These are phyloP conservation scores for Lactarius sp. DNA, from an alignment of 768 basidiomycete genomes.

Conservation along the genomic window DNA sequence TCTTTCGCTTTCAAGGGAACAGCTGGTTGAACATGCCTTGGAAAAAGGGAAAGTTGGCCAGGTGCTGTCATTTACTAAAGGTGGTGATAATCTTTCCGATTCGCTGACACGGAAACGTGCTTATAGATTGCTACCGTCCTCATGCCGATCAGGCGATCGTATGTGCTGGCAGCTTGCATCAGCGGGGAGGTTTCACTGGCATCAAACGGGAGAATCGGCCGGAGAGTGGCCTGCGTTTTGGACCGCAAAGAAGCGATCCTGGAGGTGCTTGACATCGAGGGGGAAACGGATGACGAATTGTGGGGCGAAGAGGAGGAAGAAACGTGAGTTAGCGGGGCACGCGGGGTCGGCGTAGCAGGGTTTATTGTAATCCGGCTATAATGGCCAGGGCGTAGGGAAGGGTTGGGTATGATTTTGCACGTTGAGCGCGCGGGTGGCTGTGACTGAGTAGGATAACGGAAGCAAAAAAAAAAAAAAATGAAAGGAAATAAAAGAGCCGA, in stretches of 20 bases:
- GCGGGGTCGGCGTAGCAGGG: background rate
- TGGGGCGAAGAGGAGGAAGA: slow-evolving; percentile 23
- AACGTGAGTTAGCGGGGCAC: slow-evolving; percentile 1
- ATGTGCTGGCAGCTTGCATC: slow-evolving; percentile 49
- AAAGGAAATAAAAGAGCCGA: slow-evolving; percentile 14
- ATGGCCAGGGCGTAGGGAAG: background rate
- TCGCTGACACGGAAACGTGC: slow-evolving; percentile 16
- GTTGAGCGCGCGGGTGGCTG: slow-evolving; percentile 7
- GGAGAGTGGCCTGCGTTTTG: slow-evolving; percentile 71
- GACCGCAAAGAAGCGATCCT: slow-evolving; percentile 56
- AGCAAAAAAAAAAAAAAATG: slow-evolving; percentile 14
- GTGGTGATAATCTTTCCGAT: slow-evolving; percentile 8
- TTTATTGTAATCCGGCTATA: background rate
- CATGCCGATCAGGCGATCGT: slow-evolving; percentile 53
- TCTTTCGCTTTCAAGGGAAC: slow-evolving; percentile 46
- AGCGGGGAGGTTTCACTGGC: slow-evolving; percentile 54
- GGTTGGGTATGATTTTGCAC: background rate
- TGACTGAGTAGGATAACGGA: slow-evolving; percentile 14
- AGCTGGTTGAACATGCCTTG: slow-evolving; percentile 56
- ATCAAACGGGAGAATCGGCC: slow-evolving; percentile 69
- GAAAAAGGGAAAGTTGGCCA: slow-evolving; percentile 55
- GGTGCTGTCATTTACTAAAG: slow-evolving; percentile 44
- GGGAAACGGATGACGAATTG: slow-evolving; percentile 29
- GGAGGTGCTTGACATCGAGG: slow-evolving; percentile 78
- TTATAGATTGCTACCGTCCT: slow-evolving; percentile 46